Evolutionary conservation across 106 monocot genomes (phyloP), one percentile per base, ranked within the genome.

Genomic region (Gastrodia elata): DNA sequence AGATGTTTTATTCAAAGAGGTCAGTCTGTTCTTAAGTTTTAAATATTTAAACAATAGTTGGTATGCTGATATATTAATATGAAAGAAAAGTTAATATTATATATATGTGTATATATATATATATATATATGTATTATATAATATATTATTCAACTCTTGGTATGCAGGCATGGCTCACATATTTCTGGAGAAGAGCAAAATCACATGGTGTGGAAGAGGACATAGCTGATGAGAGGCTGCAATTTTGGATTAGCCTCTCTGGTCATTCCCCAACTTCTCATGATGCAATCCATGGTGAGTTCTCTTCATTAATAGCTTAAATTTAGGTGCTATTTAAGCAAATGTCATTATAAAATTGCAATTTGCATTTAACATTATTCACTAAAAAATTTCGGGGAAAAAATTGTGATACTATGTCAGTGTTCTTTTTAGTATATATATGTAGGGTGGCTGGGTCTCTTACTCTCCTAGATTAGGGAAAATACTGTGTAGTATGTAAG

Each of bases 151-250:
- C n/a, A 18, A 52, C 61, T 8, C 39, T 18, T 33, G 2, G 5
- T 71, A 14, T 22, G 5, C 76, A 94, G 94, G 86, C 94, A 33
- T 91, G 94, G 91, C 88, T 94, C 58, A 81, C 77, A 56, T 94
- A 94, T 76, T 94, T 91, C 55, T 94, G 91, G 91, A 80, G 91
- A 76, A 88, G 86, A 82, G 88, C 94, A 41, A 94, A 88, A 81
- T 73, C 68, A 38, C 82, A 87, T 76, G 82, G 80, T 46, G 79
- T 88, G 34, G 94, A 94, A 71, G 88, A 91, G 65, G 94, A 94
- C 72, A 88, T 91, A 75, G 88, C 94, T 40, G 91, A 88, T 8
- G 91, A 91, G 59, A 80, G 91, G 70, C 78, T 91, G 37, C 82
- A 91, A 37, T 88, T 86, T 79, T 94, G 91, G 91, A 84, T 81